A percentile compares a stretch with the other conserved stretches of the same genome.
Evolutionary conservation across 441 rosid species (phyloP).

Genomic region (Jatropha podagrica): DNA sequence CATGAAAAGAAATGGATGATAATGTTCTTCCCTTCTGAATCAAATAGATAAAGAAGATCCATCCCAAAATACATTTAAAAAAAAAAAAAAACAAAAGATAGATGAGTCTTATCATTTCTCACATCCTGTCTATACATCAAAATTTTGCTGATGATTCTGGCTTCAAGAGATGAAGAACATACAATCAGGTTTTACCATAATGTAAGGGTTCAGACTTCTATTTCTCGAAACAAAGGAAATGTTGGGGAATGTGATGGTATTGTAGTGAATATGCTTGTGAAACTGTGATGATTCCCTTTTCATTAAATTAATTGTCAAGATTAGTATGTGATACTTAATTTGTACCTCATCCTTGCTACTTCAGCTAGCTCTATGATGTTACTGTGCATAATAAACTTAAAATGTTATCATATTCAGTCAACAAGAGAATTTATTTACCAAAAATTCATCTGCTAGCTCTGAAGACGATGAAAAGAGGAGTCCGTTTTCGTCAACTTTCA

Average conservation of each 20-base stretch:
- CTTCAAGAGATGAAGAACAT: background rate
- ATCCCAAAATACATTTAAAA: background rate
- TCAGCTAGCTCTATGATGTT: background rate
- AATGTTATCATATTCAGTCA: background rate
- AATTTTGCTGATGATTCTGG: background rate
- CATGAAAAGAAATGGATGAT: background rate
- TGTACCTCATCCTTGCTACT: background rate
- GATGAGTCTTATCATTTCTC: background rate
- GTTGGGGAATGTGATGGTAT: background rate
- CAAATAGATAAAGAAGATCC: background rate
- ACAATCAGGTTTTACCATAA: background rate
- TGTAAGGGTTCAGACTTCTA: background rate
- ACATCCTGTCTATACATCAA: background rate
- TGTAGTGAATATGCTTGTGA: background rate
- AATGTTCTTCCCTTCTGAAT: background rate
- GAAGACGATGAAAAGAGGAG: constrained; percentile 93
- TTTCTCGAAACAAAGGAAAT: no score
- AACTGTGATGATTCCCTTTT: background rate
- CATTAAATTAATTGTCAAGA: background rate
- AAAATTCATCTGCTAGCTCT: constrained; percentile 83
- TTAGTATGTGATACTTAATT: background rate
- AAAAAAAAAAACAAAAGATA: background rate
- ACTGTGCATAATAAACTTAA: background rate
- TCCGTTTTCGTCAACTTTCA: constrained; percentile 76
- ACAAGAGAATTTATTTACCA: constrained; percentile 40